Evolutionary conservation across 306 rosid species (phyloP), one percentile per base, ranked within the genome.

Genomic region (Cicer yamashitae): DNA sequence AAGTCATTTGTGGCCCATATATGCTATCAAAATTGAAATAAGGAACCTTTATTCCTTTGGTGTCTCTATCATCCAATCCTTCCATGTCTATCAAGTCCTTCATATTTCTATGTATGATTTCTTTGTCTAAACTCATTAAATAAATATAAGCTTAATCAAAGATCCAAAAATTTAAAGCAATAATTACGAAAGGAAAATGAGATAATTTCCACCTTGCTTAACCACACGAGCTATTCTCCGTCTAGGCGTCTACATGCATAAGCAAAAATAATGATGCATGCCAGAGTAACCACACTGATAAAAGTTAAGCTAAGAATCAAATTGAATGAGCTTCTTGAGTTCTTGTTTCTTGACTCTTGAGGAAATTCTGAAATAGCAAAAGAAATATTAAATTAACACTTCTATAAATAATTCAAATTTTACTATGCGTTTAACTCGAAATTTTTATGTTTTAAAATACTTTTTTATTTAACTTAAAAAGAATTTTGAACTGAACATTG

Each of bases 1-100:
- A 90, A 88, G 39, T 77, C 47, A 61, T 86, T 72, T 12, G 89
- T 86, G 4, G 90, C 96, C 0, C 6, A 72, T 3, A 81, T 18
- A 90, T 63, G 20, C 82, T 70, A 18, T 39, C 74, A n/a, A 86
- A 65, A 71, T 66, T 11, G 20, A 66, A 86, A 51, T 39, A 73
- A 2, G 91, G 85, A 6, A 90, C 86, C 5, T 15, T 25, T 7
- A 15, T 52, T 52, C 58, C 58, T 1, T 52, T 25, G 17, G 15
- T 52, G 10, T 52, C 25, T 14, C 7, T 52, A 72, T 82, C 84
- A 78, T 75, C 77, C 20, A 85, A 70, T 1, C 56, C 48, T 10
- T 52, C 25, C 0, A 78, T 63, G 15, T 47, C 79, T 6, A 83
- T 78, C 40, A 85, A 30, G 13, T 30, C 76, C 38, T 73, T 39